Base-by-base conservation (phyloP, 371 early-diverging fungal genomes). In the Mortierella sp. region DNA sequence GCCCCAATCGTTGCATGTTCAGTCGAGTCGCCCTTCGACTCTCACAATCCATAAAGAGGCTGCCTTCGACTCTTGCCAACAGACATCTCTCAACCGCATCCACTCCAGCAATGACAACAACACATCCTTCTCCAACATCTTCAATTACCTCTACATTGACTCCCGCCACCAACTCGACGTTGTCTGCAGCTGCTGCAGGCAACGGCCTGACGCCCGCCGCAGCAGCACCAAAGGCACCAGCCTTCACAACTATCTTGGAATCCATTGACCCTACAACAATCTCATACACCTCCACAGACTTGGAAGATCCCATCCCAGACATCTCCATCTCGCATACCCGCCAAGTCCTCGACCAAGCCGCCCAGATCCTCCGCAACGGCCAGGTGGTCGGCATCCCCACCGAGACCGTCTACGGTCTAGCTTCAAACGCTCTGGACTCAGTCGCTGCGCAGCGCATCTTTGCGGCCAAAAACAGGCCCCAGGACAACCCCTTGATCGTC, bases 401-500 rank as follows among this genome's bases (percentile, higher is more conserved):
- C 19, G 99, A 99, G 87, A 99, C 99, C 0, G 99, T 99, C 3
- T 99, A 99, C 88, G 99, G 99, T 0, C 91, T 99, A 37, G 99
- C 98, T 2, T 98, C 98, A 72, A 96, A 97, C 83, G 99, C 99
- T 0, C 89, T 97, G 24, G 87, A 91, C 55, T 88, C 91, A 1
- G 74, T 81, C 8, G 96, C 98, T 10, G 96, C 99, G 13, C 75
- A 88, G 69, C 91, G 92, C 74, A 98, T 99, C 76, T 99, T 94
- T 90, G 87, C 82, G 11, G 97, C 97, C 81, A 99, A 99, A 89
- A 94, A 96, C 73, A 89, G 99, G 78, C 99, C 99, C 14, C 90
- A 92, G 19, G 99, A 99, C 87, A 99, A 99, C 89, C 99, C 99
- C 9, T 91, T 99, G 16, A 99, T 99, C 85, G 97, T 99, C 16